Conservation (phyloP, 768 basidiomycete genomes). For the Mycena vitilis region DNA sequence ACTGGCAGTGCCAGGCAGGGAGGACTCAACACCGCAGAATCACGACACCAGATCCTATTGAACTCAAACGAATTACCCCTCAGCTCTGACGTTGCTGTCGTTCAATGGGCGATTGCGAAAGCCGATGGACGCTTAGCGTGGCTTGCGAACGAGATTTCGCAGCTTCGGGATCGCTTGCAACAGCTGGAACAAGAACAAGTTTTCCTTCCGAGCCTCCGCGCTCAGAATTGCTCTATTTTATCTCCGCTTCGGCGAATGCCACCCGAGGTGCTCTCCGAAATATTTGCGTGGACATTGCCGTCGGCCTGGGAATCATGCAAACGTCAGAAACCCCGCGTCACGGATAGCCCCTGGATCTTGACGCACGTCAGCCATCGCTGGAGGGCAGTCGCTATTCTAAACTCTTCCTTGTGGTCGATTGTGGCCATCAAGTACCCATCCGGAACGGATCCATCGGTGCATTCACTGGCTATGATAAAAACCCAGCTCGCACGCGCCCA, state of each 20-base stretch:
- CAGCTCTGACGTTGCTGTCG: background rate
- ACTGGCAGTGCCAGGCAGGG: too few species aligned
- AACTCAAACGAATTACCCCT: background rate
- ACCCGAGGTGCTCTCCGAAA: slow-evolving; percentile 7
- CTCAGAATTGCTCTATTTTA: background rate
- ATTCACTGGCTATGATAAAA: background rate
- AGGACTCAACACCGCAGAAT: background rate
- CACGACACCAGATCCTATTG: background rate
- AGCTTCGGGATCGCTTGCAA: background rate
- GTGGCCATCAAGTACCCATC: background rate
- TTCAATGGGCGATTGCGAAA: background rate
- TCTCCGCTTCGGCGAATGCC: slow-evolving; percentile 13
- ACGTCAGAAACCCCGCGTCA: background rate
- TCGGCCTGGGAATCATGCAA: too few species aligned
- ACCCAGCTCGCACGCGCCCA: background rate
- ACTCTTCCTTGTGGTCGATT: background rate
- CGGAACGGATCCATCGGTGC: too few species aligned
- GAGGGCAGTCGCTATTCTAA: slow-evolving; percentile 14
- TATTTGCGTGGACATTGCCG: slow-evolving; percentile 9
- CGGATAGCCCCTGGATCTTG: background rate
- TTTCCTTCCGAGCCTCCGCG: background rate
- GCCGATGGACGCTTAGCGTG: background rate
- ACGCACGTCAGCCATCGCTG: slow-evolving; percentile 14
- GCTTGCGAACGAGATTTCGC: background rate
- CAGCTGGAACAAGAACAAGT: background rate